These are phyloP conservation scores for Arthrobotrys musiformis DNA, from an alignment of 2,329 filamentous ascomycete species.

Conservation along the genomic window DNA sequence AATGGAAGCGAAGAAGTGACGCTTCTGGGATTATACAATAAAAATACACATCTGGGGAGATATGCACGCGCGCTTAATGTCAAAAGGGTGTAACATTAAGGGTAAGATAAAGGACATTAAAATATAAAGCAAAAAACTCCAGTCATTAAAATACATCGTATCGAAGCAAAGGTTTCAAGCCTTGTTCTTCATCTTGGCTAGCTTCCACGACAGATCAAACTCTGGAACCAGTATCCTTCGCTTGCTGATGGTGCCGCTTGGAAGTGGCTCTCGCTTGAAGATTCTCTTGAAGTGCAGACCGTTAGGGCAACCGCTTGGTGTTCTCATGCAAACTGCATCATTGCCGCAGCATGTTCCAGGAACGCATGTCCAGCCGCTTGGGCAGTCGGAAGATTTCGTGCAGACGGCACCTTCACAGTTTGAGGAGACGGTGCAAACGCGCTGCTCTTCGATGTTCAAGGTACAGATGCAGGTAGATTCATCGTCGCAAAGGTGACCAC, in stretches of 20 bases:
- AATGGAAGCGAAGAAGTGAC: not conserved
- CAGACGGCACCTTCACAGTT: conserved; percentile 20
- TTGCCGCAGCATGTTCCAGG: conserved; percentile 40
- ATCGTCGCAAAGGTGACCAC: conserved; percentile 31
- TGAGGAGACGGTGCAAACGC: conserved; percentile 16
- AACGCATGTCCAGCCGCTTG: conserved; percentile 20
- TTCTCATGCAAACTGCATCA: conserved; percentile 33
- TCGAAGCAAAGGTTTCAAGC: not conserved
- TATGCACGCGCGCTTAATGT: not conserved
- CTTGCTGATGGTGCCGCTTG: conserved; percentile 4
- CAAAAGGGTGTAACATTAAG: not conserved
- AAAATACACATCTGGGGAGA: conserved; percentile 43
- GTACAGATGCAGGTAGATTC: conserved; percentile 42
- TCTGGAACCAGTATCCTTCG: conserved; percentile 21
- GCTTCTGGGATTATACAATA: conserved; percentile 41
- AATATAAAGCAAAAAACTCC: conserved; percentile 14
- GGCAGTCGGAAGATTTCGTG: conserved; percentile 19
- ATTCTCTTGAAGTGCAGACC: conserved; percentile 16
- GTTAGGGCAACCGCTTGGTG: conserved; percentile 38
- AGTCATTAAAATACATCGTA: conserved; percentile 36
- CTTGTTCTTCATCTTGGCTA: conserved; percentile 7
- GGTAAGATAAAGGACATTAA: not conserved
- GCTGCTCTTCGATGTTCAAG: conserved; percentile 38
- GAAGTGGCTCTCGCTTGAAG: conserved; percentile 17
- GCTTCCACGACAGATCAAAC: conserved; percentile 36